These are phyloP conservation scores for Piloderma croceum DNA, from an alignment of 768 basidiomycete species.

Conservation along the genomic window DNA sequence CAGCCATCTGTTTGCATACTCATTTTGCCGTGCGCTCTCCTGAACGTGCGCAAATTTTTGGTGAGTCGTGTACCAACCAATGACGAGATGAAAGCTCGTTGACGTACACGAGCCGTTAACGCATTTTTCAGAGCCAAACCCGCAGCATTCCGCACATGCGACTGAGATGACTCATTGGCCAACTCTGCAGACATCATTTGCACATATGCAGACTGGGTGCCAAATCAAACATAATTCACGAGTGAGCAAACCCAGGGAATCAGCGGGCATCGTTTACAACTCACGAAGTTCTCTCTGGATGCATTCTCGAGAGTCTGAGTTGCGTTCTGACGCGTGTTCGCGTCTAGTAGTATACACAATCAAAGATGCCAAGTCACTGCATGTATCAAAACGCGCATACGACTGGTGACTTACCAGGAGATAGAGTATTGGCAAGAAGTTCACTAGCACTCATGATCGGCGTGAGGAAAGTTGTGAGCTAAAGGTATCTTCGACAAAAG, in stretches of 20 bases:
- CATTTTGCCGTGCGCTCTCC: slow-evolving; percentile 71
- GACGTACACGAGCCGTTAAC: slow-evolving; percentile 79
- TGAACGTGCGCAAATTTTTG: slow-evolving; percentile 30
- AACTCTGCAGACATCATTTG: slow-evolving; percentile 83
- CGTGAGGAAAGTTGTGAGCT: slow-evolving; percentile 13
- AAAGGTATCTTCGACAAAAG: slow-evolving; percentile 22
- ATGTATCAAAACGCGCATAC: slow-evolving; percentile 28
- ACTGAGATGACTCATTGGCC: slow-evolving; percentile 61
- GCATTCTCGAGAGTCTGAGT: slow-evolving; percentile 85
- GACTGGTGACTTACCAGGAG: slow-evolving; percentile 59
- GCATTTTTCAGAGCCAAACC: slow-evolving; percentile 96
- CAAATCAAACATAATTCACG: slow-evolving; percentile 11
- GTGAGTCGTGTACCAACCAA: slow-evolving; percentile 16
- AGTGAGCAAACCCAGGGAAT: slow-evolving; percentile 14
- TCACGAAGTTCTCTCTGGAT: slow-evolving; percentile 83
- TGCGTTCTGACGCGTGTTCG: slow-evolving; percentile 86
- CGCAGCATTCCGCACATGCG: slow-evolving; percentile 89
- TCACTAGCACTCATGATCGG: slow-evolving; percentile 83
- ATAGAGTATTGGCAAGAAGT: slow-evolving; percentile 89
- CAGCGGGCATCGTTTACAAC: slow-evolving; percentile 27
- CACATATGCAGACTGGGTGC: slow-evolving; percentile 82
- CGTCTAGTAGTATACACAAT: slow-evolving; percentile 46
- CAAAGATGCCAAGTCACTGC: slow-evolving; percentile 9
- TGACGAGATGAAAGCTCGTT: slow-evolving; percentile 14
- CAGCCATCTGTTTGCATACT: slow-evolving; percentile 78